Percentiles rank a stretch among this genome's conserved stretches.
Evolutionary conservation across 2,329 filamentous ascomycete genomes (phyloP).

Genomic region (Graphium sp.): DNA sequence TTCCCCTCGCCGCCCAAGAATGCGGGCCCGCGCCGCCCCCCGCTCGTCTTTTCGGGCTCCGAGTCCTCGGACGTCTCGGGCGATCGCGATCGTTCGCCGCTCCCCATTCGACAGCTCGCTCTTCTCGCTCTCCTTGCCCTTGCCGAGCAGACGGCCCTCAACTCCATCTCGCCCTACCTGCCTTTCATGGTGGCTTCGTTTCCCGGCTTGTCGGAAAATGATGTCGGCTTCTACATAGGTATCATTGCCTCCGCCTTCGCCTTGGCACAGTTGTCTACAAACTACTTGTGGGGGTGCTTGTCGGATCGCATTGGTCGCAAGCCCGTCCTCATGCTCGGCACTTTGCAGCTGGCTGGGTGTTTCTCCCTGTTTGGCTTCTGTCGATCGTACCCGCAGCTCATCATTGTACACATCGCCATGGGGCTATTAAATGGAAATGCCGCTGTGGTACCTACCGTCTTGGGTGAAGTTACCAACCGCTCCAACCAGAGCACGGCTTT

Average conservation of each 20-base stretch:
- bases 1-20: conserved; percentile 4
- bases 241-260: conserved; percentile 84
- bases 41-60: conserved; percentile 10
- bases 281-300: conserved; percentile 46
- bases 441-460: conserved; percentile 78
- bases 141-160: conserved; percentile 89
- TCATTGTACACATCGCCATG: conserved; percentile 78
- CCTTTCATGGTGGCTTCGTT: conserved; percentile 84
- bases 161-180: conserved; percentile 89
- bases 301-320: conserved; percentile 54
- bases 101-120: conserved; percentile 69
- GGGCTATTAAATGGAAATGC: conserved; percentile 90
- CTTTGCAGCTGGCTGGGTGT: conserved; percentile 63
- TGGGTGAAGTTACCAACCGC: conserved; percentile 88
- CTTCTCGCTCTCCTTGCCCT: conserved; percentile 79
- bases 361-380: conserved; percentile 84
- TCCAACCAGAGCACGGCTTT: conserved; percentile 91
- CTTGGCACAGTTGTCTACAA: conserved; percentile 79
- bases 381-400: conserved; percentile 63
- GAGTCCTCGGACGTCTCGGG: not conserved
- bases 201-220: conserved; percentile 52
- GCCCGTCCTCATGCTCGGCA: conserved; percentile 60
- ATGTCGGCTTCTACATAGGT: conserved; percentile 79
- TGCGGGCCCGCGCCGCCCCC: conserved; percentile 22
- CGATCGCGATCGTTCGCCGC: conserved; percentile 34